Base-by-base conservation (phyloP, 495 filamentous ascomycete species). In the Penicillium samsonianum region DNA sequence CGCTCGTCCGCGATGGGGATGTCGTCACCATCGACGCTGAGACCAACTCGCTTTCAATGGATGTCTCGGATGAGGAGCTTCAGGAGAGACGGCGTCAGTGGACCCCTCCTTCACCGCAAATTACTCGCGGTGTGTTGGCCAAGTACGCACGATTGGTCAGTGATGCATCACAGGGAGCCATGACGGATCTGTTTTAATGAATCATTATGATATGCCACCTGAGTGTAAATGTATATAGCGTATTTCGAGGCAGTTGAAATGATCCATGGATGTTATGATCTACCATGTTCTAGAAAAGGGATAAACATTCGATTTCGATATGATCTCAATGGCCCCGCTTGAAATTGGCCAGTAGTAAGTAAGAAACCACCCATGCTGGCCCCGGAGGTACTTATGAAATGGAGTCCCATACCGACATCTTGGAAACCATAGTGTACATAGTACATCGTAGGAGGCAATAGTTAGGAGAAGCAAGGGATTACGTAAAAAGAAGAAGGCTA, bases 121-220 rank as follows among this genome's bases (percentile, higher is more conserved):
- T 93, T n/a, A 91, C 88, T 60, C 84, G 94, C 35, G 94, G 94
- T 45, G 87, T 87, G 47, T 66, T 98, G 73, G 93, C 90, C 11
- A 98, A 98, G 80, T 98, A 97, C 77, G 90, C 88, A 35, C 68
- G 73, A 35, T 67, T 90, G 64, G 87, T 90, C 7, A 84, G 86
- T 26, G 87, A 90, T 80, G 87, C 87, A 45, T 88, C 85, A 67
- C 82, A 86, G 65, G 87, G 87, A 49, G 82, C 77, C n/a, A 77
- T 82, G 76, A 82, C 80, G 12, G 80, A 82, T 71, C 59, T 79
- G 9, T 79, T 79, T 41, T 79, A 60, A 52, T 45, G 49, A 51
- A 35, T 38, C 23, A 53, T 55, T 38, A 54, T 16, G 28, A 54
- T 42, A 45, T 46, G 14, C 5, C 33, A 38, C 17, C 14, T 25